Evolutionary conservation across 2,329 filamentous ascomycete species (phyloP), one percentile per base, ranked within the genome.

Genomic region (Davidsoniella virescens): DNA sequence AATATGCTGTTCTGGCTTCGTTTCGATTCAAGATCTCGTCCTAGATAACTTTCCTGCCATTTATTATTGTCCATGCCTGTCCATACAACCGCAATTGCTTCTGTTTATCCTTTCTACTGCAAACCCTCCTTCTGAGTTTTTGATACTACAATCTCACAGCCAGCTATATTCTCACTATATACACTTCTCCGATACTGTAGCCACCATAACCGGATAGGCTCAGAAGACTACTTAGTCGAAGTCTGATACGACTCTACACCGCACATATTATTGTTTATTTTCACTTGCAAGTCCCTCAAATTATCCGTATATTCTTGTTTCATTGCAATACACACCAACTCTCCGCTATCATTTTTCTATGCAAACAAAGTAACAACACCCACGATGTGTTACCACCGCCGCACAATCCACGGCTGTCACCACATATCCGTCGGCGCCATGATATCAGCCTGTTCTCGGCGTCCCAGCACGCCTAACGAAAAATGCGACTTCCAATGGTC

Each of bases 361-460:
- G n/a, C 41, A 23, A 8, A 14, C 18, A 43, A 14, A 41, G 9
- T 18, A 36, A 18, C 23, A 16, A 37, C 38, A 43, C 39, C 10
- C 47, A 53, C 5, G 44, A 59, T 59, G 57, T 59, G 57, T 43
- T 55, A 54, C 52, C 55, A 58, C 46, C 51, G 54, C 29, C 40
- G 51, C 8, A 53, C 52, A 12, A 20, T 55, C 4, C 57, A 58
- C 47, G n/a, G 20, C 44, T 59, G 57, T 45, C 54, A 52, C 26
- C 56, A 59, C 39, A 50, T 36, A 36, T 44, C 47, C 18, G 39
- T 47, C 26, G 52, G 52, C 25, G 37, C 51, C 17, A 23, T 51
- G 33, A 48, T 54, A 41, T 53, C 52, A 40, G 43, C 26, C 17
- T 53, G 52, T 29, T 47, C 52, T 12, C 47, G 37, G 20, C 40